A percentile compares a stretch with the other conserved stretches of the same genome.
These are phyloP conservation scores for Fusarium ambrosium DNA, from an alignment of 2,329 filamentous ascomycete species.

Conservation along the genomic window DNA sequence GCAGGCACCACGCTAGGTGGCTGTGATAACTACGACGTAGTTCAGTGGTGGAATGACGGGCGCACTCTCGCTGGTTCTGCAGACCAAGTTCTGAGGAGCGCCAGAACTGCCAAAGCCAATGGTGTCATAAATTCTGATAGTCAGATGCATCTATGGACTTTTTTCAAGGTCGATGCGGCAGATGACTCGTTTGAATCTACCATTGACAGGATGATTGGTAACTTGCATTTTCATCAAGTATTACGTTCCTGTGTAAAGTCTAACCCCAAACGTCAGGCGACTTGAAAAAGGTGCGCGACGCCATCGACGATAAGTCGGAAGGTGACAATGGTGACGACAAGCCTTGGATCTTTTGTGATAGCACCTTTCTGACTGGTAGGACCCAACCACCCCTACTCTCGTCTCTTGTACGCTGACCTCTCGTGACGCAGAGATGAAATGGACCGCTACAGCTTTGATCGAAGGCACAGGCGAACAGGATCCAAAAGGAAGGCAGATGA, in stretches of 20 bases:
- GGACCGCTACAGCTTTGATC: background rate
- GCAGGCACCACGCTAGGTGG: background rate
- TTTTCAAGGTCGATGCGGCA: background rate
- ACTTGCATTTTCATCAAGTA: background rate
- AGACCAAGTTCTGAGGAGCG: background rate
- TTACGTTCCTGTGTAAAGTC: background rate
- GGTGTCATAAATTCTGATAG: background rate
- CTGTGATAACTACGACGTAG: background rate
- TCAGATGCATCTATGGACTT: background rate
- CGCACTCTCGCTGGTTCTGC: background rate
- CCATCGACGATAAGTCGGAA: background rate
- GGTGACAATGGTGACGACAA: background rate
- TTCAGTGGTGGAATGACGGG: background rate
- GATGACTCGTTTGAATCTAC: background rate
- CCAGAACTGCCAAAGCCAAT: background rate
- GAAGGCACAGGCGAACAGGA: background rate
- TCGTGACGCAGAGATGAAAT: background rate
- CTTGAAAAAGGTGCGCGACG: background rate
- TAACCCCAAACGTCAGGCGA: background rate
- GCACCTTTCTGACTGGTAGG: background rate
- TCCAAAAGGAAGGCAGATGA: background rate
- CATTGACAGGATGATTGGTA: background rate
- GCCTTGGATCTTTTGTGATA: background rate
- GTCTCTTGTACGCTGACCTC: background rate
- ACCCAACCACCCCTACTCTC: background rate